Conservation (phyloP, 306 rosid genomes). For the Rosa lucieae region DNA sequence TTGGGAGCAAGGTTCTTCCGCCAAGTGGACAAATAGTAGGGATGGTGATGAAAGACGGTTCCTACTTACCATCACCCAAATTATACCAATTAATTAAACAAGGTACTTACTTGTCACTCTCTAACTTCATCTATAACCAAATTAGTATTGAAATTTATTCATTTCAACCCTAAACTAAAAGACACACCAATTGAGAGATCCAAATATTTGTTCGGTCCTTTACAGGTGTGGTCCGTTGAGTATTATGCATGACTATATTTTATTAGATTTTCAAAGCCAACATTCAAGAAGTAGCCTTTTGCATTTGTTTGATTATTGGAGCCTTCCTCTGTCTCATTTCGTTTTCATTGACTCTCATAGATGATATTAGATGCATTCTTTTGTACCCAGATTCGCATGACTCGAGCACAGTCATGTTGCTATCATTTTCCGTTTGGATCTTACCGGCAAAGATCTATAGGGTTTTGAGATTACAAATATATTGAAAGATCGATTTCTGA, state of each 20-base stretch:
- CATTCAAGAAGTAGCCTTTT: background rate
- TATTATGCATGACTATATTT: background rate
- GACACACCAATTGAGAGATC: slow-evolving; percentile 1
- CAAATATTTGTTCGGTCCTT: slow-evolving; percentile 7
- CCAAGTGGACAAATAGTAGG: slow-evolving; percentile 13
- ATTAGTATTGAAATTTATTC: background rate
- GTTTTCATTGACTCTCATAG: background rate
- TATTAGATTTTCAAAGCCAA: background rate
- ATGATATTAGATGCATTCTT: background rate
- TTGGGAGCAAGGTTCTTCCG: background rate
- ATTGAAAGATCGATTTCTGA: too few species aligned
- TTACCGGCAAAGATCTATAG: background rate
- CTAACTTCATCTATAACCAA: background rate
- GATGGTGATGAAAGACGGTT: background rate
- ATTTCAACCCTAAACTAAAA: background rate
- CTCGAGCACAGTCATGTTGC: background rate
- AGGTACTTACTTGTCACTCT: background rate
- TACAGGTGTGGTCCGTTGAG: slow-evolving; percentile 1
- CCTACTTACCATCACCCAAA: too few species aligned
- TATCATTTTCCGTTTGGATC: background rate
- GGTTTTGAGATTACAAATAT: too few species aligned
- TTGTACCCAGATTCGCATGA: slow-evolving; percentile 6
- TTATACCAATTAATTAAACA: background rate
- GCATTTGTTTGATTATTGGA: background rate
- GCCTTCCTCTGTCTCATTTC: slow-evolving; percentile 1